Percentiles rank a stretch among this genome's conserved stretches.
phyloP scores from a whole-genome alignment of 306 rosid genomes.

The Coriaria nepalensis region DNA sequence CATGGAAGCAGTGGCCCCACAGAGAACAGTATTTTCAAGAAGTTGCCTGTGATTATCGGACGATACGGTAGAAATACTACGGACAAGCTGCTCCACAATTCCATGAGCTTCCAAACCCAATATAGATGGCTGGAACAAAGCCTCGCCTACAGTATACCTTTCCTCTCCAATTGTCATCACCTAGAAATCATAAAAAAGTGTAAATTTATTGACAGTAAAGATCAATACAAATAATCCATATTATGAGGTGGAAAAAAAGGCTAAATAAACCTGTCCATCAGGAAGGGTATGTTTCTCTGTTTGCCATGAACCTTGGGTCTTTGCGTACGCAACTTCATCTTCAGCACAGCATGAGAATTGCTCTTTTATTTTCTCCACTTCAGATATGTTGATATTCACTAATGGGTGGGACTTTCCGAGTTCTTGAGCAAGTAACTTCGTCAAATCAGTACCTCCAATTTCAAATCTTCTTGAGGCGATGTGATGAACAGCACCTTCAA shows the following conservation, averaged over 20 bases:
- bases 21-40: slow-evolving; percentile 82
- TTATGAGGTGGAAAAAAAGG: neutral
- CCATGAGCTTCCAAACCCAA: slow-evolving; percentile 91
- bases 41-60: slow-evolving; percentile 89
- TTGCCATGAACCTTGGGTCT: slow-evolving; percentile 44
- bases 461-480: slow-evolving; percentile 94
- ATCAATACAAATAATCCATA: too few species aligned
- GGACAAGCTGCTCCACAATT: slow-evolving; percentile 96
- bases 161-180: slow-evolving; percentile 80
- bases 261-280: slow-evolving; percentile 78
- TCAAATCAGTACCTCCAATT: slow-evolving; percentile 83
- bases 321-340: slow-evolving; percentile 76
- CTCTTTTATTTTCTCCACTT: slow-evolving; percentile 83
- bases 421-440: slow-evolving; percentile 72
- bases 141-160: slow-evolving; percentile 83
- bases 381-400: slow-evolving; percentile 55
- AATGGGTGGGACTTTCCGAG: slow-evolving; percentile 70
- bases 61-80: slow-evolving; percentile 71
- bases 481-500: slow-evolving; percentile 99
- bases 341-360: slow-evolving; percentile 83
- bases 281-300: slow-evolving; percentile 81
- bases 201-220: too few species aligned
- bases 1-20: slow-evolving; percentile 85
- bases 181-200: slow-evolving; percentile 25
- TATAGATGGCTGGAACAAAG: slow-evolving; percentile 80